These are phyloP conservation scores for Cryptococcus sp. DNA, from an alignment of 1,284 basidiomycete species.

Conservation along the genomic window DNA sequence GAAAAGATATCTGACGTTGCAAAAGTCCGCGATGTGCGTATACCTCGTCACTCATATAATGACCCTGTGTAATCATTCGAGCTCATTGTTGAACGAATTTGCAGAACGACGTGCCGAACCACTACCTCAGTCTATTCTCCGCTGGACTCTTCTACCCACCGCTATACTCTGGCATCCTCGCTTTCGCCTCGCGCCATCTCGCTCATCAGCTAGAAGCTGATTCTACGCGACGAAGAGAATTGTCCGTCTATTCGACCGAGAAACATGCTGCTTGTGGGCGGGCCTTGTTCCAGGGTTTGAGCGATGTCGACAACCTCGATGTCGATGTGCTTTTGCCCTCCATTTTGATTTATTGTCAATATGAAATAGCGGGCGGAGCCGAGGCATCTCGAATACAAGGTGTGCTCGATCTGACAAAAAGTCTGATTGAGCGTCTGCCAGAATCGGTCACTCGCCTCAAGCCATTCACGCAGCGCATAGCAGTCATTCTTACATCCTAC, in stretches of 20 bases:
- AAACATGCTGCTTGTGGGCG: neutral
- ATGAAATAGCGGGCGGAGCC: slow-evolving; percentile 3
- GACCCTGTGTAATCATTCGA: neutral
- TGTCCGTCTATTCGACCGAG: neutral
- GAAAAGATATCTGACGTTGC: slow-evolving; percentile 1
- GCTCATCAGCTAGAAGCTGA: neutral
- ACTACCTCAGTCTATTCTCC: slow-evolving; percentile 6
- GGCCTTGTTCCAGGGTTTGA: neutral
- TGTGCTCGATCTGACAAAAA: slow-evolving; percentile 2
- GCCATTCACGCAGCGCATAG: slow-evolving; percentile 1
- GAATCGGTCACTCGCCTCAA: slow-evolving; percentile 1
- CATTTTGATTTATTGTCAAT: slow-evolving; percentile 7
- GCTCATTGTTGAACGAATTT: neutral
- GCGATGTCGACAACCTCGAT: neutral
- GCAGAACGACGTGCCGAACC: slow-evolving; percentile 4
- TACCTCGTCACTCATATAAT: neutral
- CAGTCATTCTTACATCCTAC: slow-evolving; percentile 3
- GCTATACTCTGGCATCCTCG: slow-evolving; percentile 7
- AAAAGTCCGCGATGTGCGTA: slow-evolving; percentile 7
- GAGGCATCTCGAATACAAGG: slow-evolving; percentile 1
- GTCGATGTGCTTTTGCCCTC: neutral
- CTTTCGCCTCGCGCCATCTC: slow-evolving; percentile 2
- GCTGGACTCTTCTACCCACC: slow-evolving; percentile 4
- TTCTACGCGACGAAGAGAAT: neutral
- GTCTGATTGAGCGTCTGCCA: neutral